phyloP scores from a whole-genome alignment of 805 yeast genomes.

The Starmerella roubikii region DNA sequence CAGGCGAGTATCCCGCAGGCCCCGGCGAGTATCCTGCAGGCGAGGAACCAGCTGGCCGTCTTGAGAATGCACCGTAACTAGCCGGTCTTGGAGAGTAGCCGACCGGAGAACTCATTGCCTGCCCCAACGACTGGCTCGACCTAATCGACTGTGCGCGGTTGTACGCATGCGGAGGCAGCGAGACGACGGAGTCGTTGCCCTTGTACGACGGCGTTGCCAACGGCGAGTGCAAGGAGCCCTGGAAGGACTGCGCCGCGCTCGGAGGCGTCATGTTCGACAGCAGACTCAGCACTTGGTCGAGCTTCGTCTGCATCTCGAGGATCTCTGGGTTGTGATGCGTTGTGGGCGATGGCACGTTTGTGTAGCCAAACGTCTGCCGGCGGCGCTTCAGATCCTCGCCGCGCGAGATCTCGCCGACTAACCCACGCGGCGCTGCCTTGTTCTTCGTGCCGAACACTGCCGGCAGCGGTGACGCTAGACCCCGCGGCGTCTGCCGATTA shows the following conservation, averaged over 20 bases:
- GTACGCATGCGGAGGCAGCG: neutral
- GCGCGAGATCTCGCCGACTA: slow-evolving; percentile 30
- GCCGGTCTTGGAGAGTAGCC: neutral
- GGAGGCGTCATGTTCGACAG: slow-evolving; percentile 21
- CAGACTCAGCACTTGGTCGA: slow-evolving; percentile 25
- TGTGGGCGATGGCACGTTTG: neutral
- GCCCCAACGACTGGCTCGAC: too few relatives aligned
- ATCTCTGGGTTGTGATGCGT: slow-evolving; percentile 2
- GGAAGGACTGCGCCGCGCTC: neutral
- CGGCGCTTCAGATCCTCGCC: slow-evolving; percentile 28
- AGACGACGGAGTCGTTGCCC: neutral
- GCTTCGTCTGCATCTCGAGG: slow-evolving; percentile 23
- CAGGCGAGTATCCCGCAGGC: neutral
- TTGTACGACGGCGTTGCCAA: too few relatives aligned
- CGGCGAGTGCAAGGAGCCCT: too few relatives aligned
- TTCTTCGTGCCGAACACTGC: slow-evolving; percentile 17
- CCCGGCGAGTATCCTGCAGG: neutral
- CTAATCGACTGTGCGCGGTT: neutral
- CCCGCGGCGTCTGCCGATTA: neutral
- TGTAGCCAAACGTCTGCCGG: slow-evolving; percentile 17
- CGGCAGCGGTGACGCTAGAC: slow-evolving; percentile 16
- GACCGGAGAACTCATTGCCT: neutral
- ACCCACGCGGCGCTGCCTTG: slow-evolving; percentile 23
- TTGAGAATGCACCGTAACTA: too few relatives aligned
- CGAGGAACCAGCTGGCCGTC: too few relatives aligned